A percentile compares a stretch with the other conserved stretches of the same genome.
Evolutionary conservation across 164 flowering plant genomes (phyloP).

Genomic region (Annona cherimola): DNA sequence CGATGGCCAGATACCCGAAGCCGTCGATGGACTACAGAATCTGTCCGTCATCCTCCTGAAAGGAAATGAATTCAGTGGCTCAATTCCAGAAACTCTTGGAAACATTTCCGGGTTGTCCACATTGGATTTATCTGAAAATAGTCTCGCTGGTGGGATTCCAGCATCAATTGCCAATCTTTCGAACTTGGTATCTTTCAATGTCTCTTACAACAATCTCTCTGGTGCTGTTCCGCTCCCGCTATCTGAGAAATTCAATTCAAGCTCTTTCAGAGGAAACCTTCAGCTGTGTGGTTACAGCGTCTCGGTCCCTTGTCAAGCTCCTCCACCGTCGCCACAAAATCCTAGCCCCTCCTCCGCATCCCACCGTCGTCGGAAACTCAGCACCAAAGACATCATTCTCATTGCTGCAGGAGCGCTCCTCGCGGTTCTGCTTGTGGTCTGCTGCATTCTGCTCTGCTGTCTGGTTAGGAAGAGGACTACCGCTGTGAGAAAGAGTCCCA

Average conservation of each 20-base stretch:
- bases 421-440: slow-evolving; percentile 44
- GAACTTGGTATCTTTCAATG: slow-evolving; percentile 60
- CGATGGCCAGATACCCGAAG: slow-evolving; percentile 35
- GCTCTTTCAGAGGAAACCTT: slow-evolving; percentile 77
- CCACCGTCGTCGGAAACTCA: slow-evolving; percentile 34
- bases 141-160: slow-evolving; percentile 62
- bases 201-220: slow-evolving; percentile 79
- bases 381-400: slow-evolving; percentile 69
- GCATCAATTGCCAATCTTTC: slow-evolving; percentile 44
- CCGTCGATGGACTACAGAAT: slow-evolving; percentile 31
- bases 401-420: slow-evolving; percentile 67
- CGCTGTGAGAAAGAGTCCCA: slow-evolving; percentile 28
- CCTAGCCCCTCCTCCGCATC: slow-evolving; percentile 25
- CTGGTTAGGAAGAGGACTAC: slow-evolving; percentile 51
- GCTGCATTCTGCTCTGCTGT: slow-evolving; percentile 64
- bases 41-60: slow-evolving; percentile 44
- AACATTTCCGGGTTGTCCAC: slow-evolving; percentile 42
- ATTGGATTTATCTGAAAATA: slow-evolving; percentile 62
- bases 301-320: slow-evolving; percentile 51
- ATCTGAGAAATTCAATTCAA: slow-evolving; percentile 63
- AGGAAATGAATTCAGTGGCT: slow-evolving; percentile 46
- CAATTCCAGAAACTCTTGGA: slow-evolving; percentile 48
- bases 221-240: slow-evolving; percentile 69
- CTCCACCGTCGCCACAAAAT: slow-evolving; percentile 32
- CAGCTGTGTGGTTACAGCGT: slow-evolving; percentile 82